These are phyloP conservation scores for Miamiensis avidus DNA, from an alignment of 169 alveolate genomes.

Conservation along the genomic window DNA sequence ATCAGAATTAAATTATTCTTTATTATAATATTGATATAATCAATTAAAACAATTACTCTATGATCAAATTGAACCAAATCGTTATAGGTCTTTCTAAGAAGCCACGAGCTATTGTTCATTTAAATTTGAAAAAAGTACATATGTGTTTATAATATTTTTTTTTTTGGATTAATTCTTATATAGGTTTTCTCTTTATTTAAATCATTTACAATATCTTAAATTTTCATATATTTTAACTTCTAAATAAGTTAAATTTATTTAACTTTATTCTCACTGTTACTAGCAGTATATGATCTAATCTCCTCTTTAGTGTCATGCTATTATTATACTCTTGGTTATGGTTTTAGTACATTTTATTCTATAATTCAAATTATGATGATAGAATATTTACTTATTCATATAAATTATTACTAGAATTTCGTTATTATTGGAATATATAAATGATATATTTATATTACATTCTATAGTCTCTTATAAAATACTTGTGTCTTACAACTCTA, in stretches of 20 bases:
- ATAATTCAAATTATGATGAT: no score
- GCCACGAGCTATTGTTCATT: not conserved
- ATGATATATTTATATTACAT: no score
- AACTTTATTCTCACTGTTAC: not conserved
- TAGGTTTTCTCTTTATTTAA: not conserved
- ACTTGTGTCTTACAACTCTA: no score
- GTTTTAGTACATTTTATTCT: no score
- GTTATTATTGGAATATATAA: no score
- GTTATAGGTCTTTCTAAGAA: constrained; percentile 2
- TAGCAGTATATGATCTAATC: no score
- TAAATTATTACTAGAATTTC: no score
- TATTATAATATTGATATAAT: not conserved
- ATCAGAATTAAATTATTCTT: not conserved
- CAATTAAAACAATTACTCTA: not conserved
- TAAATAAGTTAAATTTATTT: not conserved
- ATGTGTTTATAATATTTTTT: not conserved
- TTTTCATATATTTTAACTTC: constrained; percentile 7
- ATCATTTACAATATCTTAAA: not conserved
- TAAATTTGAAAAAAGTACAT: constrained; percentile 3
- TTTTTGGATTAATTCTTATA: not conserved
- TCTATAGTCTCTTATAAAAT: no score
- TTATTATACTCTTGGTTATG: not conserved
- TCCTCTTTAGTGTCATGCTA: not conserved
- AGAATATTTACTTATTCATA: not conserved
- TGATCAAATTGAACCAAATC: constrained; percentile 4